phyloP scores from a whole-genome alignment of 306 rosid genomes.

The Pachyrhizus erosus region DNA sequence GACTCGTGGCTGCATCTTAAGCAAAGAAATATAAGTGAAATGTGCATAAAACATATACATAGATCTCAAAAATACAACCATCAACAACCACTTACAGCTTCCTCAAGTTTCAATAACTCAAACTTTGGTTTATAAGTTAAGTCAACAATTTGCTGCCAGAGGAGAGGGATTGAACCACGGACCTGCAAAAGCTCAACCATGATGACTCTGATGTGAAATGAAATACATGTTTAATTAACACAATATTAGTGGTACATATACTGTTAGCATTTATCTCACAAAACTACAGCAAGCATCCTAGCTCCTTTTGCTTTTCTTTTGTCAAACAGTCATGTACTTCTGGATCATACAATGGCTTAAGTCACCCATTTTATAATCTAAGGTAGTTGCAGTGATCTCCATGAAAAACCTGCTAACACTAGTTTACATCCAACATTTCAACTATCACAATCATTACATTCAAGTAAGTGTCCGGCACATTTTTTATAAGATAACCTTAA shows the following conservation, averaged over 20 bases:
- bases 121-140: conserved; percentile 94
- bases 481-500: too few species aligned
- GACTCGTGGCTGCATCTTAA: conserved; percentile 72
- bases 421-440: conserved; percentile 19
- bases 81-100: conserved; percentile 72
- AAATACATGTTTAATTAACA: conserved; percentile 26
- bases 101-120: conserved; percentile 75
- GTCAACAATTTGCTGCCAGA: conserved; percentile 94
- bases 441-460: too few species aligned
- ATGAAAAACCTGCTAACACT: conserved; percentile 1
- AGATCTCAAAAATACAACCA: conserved; percentile 43
- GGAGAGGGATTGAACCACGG: conserved; percentile 93
- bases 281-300: conserved; percentile 31
- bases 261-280: conserved; percentile 29
- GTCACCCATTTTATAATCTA: conserved; percentile 1
- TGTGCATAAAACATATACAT: conserved; percentile 28
- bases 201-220: conserved; percentile 16
- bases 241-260: neutral
- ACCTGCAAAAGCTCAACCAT: conserved; percentile 63
- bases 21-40: conserved; percentile 51
- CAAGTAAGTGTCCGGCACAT: too few species aligned
- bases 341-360: conserved; percentile 28
- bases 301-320: conserved; percentile 27
- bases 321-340: conserved; percentile 15
- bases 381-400: conserved; percentile 29